These are phyloP conservation scores for Globisporangium nodosum DNA, from an alignment of 352 stramenopile genomes.

Conservation along the genomic window DNA sequence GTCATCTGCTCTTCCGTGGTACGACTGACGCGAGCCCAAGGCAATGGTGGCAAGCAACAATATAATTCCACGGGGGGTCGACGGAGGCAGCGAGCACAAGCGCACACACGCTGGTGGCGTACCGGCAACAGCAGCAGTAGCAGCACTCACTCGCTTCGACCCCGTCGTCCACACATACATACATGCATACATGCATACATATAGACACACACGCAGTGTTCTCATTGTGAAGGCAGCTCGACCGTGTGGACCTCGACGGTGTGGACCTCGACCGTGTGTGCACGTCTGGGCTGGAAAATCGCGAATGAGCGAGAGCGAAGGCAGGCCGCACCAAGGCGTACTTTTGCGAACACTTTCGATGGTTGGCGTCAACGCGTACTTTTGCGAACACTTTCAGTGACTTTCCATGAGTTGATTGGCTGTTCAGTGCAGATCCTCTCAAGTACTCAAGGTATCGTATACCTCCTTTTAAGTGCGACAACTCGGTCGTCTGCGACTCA, in stretches of 20 bases:
- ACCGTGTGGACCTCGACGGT: neutral
- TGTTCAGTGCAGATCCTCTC: too few relatives aligned
- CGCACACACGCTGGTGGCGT: neutral
- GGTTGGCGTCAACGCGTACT: too few relatives aligned
- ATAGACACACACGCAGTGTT: neutral
- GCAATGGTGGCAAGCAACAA: constrained; percentile 69
- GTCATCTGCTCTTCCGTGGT: constrained; percentile 66
- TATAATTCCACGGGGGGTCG: constrained; percentile 45
- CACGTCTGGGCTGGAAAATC: constrained; percentile 18
- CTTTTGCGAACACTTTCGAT: too few relatives aligned
- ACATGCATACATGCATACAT: neutral
- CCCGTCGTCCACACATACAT: neutral
- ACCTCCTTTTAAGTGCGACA: too few relatives aligned
- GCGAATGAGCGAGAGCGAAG: constrained; percentile 7
- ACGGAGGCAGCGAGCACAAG: neutral
- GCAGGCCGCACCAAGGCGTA: neutral
- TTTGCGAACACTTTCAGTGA: too few relatives aligned
- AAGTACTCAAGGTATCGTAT: too few relatives aligned
- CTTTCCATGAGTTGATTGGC: too few relatives aligned
- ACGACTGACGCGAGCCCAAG: constrained; percentile 81
- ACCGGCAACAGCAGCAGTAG: neutral
- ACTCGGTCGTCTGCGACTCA: too few relatives aligned
- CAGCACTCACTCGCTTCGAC: neutral
- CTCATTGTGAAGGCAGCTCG: neutral
- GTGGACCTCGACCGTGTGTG: neutral